Evolutionary conservation across 139 green algal species (phyloP).

Genomic region (Haematococcus sp.): DNA sequence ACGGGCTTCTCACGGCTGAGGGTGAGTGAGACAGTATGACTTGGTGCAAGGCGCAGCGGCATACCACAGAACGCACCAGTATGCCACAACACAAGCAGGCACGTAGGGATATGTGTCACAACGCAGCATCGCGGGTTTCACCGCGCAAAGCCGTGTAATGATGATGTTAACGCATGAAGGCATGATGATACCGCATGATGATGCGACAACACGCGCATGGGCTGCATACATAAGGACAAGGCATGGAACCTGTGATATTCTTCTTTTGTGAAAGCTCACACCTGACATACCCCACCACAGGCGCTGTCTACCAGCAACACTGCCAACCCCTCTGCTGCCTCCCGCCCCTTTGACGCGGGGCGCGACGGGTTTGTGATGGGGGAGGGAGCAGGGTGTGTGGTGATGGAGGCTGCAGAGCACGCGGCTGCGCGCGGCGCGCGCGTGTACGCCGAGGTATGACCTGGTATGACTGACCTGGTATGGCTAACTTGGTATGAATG

Average conservation of each 20-base stretch:
- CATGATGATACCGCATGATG: no score
- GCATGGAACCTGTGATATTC: no score
- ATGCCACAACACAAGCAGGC: no score
- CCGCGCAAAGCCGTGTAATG: no score
- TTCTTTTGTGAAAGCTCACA: no score
- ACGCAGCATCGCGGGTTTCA: no score
- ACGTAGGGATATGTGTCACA: background rate
- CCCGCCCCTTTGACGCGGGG: constrained; percentile 78
- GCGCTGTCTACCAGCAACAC: constrained; percentile 69
- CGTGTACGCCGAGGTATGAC: constrained; percentile 75
- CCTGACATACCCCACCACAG: background rate
- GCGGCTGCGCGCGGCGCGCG: constrained; percentile 61
- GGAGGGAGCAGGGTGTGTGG: constrained; percentile 78
- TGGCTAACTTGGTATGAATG: no score
- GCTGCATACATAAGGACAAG: no score
- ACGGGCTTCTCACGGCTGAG: constrained; percentile 80
- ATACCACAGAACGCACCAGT: no score
- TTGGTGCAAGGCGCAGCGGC: no score
- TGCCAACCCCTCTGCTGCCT: constrained; percentile 40
- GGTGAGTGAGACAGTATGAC: constrained; percentile 17
- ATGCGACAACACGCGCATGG: no score
- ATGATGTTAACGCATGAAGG: no score
- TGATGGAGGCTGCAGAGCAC: constrained; percentile 84
- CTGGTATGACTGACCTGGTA: background rate
- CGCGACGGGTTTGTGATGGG: constrained; percentile 95